These are phyloP conservation scores for Escovopsis sp. DNA, from an alignment of 2,329 filamentous ascomycete species.

Conservation along the genomic window DNA sequence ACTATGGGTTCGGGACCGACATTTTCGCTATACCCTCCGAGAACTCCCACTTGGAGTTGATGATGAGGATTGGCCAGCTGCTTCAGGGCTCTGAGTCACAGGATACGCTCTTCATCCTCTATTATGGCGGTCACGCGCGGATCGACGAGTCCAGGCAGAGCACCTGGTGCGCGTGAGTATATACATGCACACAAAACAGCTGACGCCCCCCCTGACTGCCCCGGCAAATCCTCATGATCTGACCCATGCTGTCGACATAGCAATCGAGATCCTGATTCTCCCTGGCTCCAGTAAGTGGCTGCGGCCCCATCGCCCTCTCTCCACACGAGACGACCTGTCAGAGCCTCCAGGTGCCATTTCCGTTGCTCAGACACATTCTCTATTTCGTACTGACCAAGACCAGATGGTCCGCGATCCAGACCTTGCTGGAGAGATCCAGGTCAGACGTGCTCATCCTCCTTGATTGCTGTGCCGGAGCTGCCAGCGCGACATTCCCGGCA, in stretches of 20 bases:
- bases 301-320: no score
- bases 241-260: slow-evolving; percentile 14
- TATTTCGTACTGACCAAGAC: slow-evolving; percentile 2
- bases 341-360: no score
- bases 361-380: no score
- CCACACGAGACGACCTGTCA: background rate
- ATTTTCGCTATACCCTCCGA: slow-evolving; percentile 43
- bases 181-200: no score
- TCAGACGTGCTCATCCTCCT: slow-evolving; percentile 43
- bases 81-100: slow-evolving; percentile 40
- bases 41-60: slow-evolving; percentile 42
- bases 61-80: slow-evolving; percentile 39
- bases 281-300: slow-evolving; percentile 35
- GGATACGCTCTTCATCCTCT: slow-evolving; percentile 41
- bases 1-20: slow-evolving; percentile 41
- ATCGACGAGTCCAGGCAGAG: slow-evolving; percentile 45
- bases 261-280: slow-evolving; percentile 34
- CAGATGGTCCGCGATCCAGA: slow-evolving; percentile 46
- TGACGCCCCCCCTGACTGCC: no score
- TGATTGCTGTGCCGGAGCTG: slow-evolving; percentile 44
- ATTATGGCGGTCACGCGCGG: slow-evolving; percentile 44
- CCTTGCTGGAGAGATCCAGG: slow-evolving; percentile 38
- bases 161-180: slow-evolving; percentile 42
- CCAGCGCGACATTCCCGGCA: slow-evolving; percentile 42
- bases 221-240: no score